Evolutionary conservation across 2,329 filamentous ascomycete genomes (phyloP).

Genomic region (Fusarium phyllophilum): DNA sequence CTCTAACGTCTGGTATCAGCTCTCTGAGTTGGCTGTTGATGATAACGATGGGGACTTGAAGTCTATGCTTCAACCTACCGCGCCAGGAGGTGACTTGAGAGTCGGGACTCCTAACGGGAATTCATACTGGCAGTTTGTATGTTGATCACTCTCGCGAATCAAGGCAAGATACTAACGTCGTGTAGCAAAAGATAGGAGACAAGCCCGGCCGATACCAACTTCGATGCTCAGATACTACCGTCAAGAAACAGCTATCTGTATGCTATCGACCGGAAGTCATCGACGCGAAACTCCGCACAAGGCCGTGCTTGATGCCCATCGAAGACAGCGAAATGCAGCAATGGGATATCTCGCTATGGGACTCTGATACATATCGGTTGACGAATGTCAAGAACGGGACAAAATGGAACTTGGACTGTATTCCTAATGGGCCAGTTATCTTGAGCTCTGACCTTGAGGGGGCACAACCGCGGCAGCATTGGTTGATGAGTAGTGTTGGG

Average conservation of each 20-base stretch:
- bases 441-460: conserved; percentile 44
- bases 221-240: conserved; percentile 43
- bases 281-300: conserved; percentile 41
- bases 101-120: conserved; percentile 26
- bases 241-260: conserved; percentile 45
- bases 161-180: not conserved
- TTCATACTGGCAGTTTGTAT: conserved; percentile 31
- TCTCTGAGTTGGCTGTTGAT: conserved; percentile 51
- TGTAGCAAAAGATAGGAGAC: conserved; percentile 43
- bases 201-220: conserved; percentile 47
- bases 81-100: conserved; percentile 29
- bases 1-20: conserved; percentile 50
- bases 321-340: conserved; percentile 44
- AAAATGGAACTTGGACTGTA: conserved; percentile 47
- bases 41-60: conserved; percentile 38
- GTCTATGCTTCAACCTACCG: conserved; percentile 31
- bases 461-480: conserved; percentile 47
- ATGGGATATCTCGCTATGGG: conserved; percentile 49
- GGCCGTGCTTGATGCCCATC: conserved; percentile 44
- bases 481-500: conserved; percentile 48
- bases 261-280: conserved; percentile 42
- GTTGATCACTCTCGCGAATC: not conserved
- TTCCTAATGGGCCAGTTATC: conserved; percentile 46
- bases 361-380: conserved; percentile 43
- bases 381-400: conserved; percentile 48